Evolutionary conservation across 2,329 filamentous ascomycete genomes (phyloP).

Genomic region (Aspergillus novoparasiticus): DNA sequence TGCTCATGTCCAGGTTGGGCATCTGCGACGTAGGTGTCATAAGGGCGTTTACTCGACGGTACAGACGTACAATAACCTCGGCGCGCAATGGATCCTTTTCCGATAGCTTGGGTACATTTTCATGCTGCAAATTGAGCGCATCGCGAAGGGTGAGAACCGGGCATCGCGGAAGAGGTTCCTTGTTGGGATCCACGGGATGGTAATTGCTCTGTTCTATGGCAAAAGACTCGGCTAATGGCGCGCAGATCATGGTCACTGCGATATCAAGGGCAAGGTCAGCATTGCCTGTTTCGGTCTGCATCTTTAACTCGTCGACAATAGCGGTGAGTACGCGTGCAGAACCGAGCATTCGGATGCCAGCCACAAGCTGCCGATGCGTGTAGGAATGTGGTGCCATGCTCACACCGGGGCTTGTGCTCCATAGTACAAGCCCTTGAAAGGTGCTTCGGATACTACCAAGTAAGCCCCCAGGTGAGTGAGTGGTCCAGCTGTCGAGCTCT

Average conservation of each 20-base stretch:
- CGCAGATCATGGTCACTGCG: conserved; percentile 45
- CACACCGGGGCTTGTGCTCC: conserved; percentile 54
- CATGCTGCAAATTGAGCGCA: conserved; percentile 41
- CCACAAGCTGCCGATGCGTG: conserved; percentile 56
- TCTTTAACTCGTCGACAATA: conserved; percentile 46
- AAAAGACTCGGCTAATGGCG: conserved; percentile 44
- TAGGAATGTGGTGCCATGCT: conserved; percentile 58
- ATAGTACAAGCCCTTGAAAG: conserved; percentile 56
- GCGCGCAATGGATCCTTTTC: conserved; percentile 49
- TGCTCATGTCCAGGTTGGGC: conserved; percentile 44
- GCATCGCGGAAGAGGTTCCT: conserved; percentile 36
- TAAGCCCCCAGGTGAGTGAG: conserved; percentile 49
- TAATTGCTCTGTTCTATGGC: conserved; percentile 40
- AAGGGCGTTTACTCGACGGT: conserved; percentile 47
- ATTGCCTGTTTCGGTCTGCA: conserved; percentile 43
- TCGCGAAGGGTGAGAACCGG: conserved; percentile 45
- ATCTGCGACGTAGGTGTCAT: conserved; percentile 41
- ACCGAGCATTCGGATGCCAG: conserved; percentile 45
- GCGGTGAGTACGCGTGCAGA: conserved; percentile 39
- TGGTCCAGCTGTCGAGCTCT: conserved; percentile 57
- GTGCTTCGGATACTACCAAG: conserved; percentile 52
- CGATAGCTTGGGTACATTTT: conserved; percentile 42
- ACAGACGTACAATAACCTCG: conserved; percentile 48
- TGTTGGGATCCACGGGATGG: conserved; percentile 36
- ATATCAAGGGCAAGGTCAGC: conserved; percentile 49